Evolutionary conservation across 768 basidiomycete genomes (phyloP).

Genomic region (Russula earlei): DNA sequence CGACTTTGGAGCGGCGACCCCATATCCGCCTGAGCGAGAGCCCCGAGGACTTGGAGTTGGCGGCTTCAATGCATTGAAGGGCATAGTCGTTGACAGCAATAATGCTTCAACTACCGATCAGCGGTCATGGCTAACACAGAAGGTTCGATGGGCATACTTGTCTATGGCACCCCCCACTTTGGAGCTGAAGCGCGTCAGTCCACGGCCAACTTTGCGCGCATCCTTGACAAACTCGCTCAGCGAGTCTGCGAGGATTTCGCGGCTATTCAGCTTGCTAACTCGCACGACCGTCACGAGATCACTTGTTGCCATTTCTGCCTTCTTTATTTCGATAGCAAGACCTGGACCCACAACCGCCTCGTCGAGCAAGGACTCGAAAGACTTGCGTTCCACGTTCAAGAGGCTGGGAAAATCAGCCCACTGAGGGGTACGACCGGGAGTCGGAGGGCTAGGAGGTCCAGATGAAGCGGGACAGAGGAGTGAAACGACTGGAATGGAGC

Average conservation of each 20-base stretch:
- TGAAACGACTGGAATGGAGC: conserved; percentile 52
- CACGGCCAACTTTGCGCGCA: conserved; percentile 50
- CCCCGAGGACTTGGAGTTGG: conserved; percentile 25
- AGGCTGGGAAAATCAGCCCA: conserved; percentile 57
- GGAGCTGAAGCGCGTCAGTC: conserved; percentile 52
- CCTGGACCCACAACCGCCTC: conserved; percentile 49
- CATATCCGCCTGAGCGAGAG: conserved; percentile 21
- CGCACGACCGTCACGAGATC: conserved; percentile 58
- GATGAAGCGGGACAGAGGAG: conserved; percentile 30
- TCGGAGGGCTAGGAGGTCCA: conserved; percentile 2
- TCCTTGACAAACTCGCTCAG: conserved; percentile 48
- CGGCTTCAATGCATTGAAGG: conserved; percentile 42
- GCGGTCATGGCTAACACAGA: background rate
- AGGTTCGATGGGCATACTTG: conserved; percentile 36
- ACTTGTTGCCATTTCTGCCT: conserved; percentile 65
- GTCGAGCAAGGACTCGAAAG: conserved; percentile 54
- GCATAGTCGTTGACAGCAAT: conserved; percentile 70
- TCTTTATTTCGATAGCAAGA: conserved; percentile 60
- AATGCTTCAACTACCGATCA: conserved; percentile 35
- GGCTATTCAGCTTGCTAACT: conserved; percentile 51
- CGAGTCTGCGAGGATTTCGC: conserved; percentile 43
- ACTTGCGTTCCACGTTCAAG: conserved; percentile 47
- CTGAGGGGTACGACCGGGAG: conserved; percentile 22
- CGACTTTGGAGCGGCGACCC: conserved; percentile 26
- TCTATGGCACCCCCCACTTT: conserved; percentile 70